phyloP scores from a whole-genome alignment of 805 yeast genomes.

The Jamesozyma hellenica region DNA sequence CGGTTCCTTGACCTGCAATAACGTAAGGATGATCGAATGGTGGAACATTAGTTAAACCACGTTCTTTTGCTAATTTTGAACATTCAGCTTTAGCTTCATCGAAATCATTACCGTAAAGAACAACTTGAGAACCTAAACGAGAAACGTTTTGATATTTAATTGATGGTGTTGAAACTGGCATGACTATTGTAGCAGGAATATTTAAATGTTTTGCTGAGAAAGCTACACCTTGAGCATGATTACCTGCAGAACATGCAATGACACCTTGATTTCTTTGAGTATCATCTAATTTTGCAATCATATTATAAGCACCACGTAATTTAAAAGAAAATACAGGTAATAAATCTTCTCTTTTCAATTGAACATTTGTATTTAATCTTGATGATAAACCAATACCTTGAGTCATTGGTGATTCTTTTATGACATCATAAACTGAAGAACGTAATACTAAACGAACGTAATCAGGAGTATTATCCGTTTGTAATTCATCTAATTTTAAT shows the following conservation, averaged over 20 bases:
- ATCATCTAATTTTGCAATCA: slow-evolving; percentile 80
- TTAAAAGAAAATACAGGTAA: slow-evolving; percentile 94
- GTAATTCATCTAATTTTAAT: slow-evolving; percentile 38
- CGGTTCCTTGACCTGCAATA: slow-evolving; percentile 98
- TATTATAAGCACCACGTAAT: slow-evolving; percentile 93
- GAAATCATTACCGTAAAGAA: slow-evolving; percentile 85
- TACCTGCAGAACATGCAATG: slow-evolving; percentile 97
- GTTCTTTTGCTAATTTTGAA: slow-evolving; percentile 51
- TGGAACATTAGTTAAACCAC: slow-evolving; percentile 83
- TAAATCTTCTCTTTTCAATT: slow-evolving; percentile 83
- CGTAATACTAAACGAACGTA: slow-evolving; percentile 84
- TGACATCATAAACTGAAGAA: slow-evolving; percentile 89
- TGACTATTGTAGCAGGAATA: slow-evolving; percentile 91
- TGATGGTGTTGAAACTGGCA: slow-evolving; percentile 96
- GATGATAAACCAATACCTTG: slow-evolving; percentile 66
- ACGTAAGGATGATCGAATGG: slow-evolving; percentile 98
- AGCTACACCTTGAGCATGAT: slow-evolving; percentile 99
- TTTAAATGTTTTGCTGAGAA: slow-evolving; percentile 75
- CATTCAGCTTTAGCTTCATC: slow-evolving; percentile 94
- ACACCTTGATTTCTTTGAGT: slow-evolving; percentile 64
- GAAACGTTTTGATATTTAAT: slow-evolving; percentile 89
- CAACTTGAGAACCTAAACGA: slow-evolving; percentile 89
- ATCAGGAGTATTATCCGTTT: slow-evolving; percentile 69
- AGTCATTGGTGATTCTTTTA: slow-evolving; percentile 80
- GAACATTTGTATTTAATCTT: slow-evolving; percentile 63